Conservation (phyloP, 225 moss, liverwort and hornwort genomes). For the Takakia lepidozioides region DNA sequence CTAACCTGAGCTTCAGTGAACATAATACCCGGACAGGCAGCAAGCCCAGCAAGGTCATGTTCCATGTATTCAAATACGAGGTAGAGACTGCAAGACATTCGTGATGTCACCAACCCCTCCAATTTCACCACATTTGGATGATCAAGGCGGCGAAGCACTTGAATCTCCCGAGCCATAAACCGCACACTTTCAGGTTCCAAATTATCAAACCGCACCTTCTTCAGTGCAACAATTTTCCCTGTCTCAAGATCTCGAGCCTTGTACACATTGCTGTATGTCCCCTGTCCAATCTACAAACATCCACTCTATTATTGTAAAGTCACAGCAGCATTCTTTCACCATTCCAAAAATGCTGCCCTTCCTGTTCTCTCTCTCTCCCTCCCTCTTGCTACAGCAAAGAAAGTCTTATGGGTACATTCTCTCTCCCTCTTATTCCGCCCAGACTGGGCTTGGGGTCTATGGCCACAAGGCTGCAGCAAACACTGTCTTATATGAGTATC, state of each 20-base stretch:
- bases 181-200: constrained; percentile 98
- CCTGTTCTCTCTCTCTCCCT: not conserved
- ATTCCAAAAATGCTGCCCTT: too few relatives aligned
- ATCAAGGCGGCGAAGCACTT: constrained; percentile 91
- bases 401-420: too few relatives aligned
- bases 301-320: too few relatives aligned
- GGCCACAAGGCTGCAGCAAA: too few relatives aligned
- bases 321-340: too few relatives aligned
- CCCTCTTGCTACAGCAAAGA: not conserved
- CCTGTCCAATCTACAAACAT: constrained; percentile 92
- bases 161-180: constrained; percentile 99
- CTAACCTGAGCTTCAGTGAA: constrained; percentile 98
- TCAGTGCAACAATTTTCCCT: constrained; percentile 89
- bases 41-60: constrained; percentile 96
- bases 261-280: constrained; percentile 99
- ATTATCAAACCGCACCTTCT: constrained; percentile 99
- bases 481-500: too few relatives aligned
- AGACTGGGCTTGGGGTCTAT: too few relatives aligned
- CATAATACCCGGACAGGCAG: constrained; percentile 95
- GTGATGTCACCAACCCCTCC: constrained; percentile 94
- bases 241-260: constrained; percentile 98
- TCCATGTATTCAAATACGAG: constrained; percentile 99
- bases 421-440: too few relatives aligned
- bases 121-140: constrained; percentile 97
- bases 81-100: constrained; percentile 99